Conservation (phyloP, 2,329 filamentous ascomycete species). For the Ilyonectria destructans region DNA sequence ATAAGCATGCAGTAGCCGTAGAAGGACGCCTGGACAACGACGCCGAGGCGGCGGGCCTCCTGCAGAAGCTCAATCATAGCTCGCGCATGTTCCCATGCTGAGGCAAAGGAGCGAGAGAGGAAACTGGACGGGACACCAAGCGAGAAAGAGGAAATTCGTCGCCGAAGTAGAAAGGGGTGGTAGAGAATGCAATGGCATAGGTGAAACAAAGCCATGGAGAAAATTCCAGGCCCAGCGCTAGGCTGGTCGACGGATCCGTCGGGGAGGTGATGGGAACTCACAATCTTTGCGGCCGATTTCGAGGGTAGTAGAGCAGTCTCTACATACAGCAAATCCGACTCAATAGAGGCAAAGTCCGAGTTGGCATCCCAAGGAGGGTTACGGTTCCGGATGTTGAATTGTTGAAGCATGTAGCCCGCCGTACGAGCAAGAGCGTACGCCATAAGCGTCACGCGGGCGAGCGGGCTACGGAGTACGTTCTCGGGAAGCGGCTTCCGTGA, state of each 20-base stretch:
- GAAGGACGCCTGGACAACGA: not conserved
- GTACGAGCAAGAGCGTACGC: constrained; percentile 22
- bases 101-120: not conserved
- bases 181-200: constrained; percentile 15
- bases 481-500: constrained; percentile 20
- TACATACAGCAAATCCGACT: constrained; percentile 26
- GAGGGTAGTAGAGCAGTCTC: not conserved
- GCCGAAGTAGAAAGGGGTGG: not conserved
- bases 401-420: constrained; percentile 20
- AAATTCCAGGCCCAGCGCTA: constrained; percentile 23
- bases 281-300: constrained; percentile 14
- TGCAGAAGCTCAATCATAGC: not conserved
- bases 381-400: constrained; percentile 2
- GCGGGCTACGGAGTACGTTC: not conserved
- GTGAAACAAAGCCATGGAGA: constrained; percentile 31
- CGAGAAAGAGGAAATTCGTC: not conserved
- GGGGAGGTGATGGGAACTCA: constrained; percentile 8
- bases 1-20: not conserved
- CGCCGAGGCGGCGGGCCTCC: not conserved
- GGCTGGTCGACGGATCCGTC: constrained; percentile 19
- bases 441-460: constrained; percentile 15
- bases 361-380: constrained; percentile 32
- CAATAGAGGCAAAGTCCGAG: constrained; percentile 35
- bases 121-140: not conserved
- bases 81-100: not conserved